Conservation (phyloP, 805 yeast species). For the Saccharomycopsis olivae region DNA sequence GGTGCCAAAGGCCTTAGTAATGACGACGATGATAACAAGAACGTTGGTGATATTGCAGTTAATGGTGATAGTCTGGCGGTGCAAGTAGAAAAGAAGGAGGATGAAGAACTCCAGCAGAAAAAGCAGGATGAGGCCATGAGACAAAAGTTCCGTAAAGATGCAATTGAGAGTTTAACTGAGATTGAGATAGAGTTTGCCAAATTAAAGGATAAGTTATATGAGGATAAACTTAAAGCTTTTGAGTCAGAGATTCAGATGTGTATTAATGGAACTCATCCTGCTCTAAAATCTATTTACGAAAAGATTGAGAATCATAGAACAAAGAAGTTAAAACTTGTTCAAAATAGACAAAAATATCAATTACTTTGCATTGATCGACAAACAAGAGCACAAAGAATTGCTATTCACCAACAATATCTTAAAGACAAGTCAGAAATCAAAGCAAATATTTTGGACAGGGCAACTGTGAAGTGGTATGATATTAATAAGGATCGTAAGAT, state of each 20-base stretch:
- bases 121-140: constrained; percentile 22
- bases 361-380: constrained; percentile 69
- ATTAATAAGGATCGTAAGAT: constrained; percentile 81
- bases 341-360: constrained; percentile 48
- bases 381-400: constrained; percentile 67
- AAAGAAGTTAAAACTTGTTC: constrained; percentile 46
- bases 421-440: constrained; percentile 61
- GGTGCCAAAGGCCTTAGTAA: no score
- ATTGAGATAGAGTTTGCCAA: constrained; percentile 84
- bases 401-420: constrained; percentile 74
- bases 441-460: constrained; percentile 49
- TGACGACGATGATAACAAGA: no score
- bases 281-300: constrained; percentile 58
- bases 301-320: constrained; percentile 68
- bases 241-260: constrained; percentile 84
- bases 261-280: constrained; percentile 85
- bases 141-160: constrained; percentile 43
- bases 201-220: constrained; percentile 73
- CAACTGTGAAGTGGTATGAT: constrained; percentile 85
- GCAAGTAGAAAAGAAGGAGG: constrained; percentile 18
- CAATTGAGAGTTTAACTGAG: constrained; percentile 60
- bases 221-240: constrained; percentile 65
- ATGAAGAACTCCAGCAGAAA: constrained; percentile 20
- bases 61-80: no score
- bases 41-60: no score